Percentiles rank a stretch among this genome's conserved stretches.
phyloP scores from a whole-genome alignment of 2,329 filamentous ascomycete genomes.

The Graphilbum fragrans region DNA sequence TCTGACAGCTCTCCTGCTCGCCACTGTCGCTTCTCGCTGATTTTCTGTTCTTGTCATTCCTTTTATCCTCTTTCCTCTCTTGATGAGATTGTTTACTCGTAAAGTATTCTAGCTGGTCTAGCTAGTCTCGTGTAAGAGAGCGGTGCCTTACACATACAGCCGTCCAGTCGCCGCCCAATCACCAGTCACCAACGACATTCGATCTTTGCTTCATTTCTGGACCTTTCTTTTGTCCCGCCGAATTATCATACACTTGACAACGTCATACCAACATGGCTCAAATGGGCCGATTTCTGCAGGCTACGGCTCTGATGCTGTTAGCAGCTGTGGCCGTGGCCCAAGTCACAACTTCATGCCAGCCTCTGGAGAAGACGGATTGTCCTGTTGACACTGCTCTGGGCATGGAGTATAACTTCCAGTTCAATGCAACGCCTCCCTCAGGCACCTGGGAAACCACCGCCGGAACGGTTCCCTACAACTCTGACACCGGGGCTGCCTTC shows the following conservation, averaged over 20 bases:
- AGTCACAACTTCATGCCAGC: slow-evolving; percentile 67
- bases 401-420: slow-evolving; percentile 47
- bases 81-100: too few species aligned
- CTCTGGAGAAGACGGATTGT: slow-evolving; percentile 55
- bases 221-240: neutral
- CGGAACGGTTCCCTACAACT: slow-evolving; percentile 49
- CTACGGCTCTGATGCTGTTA: slow-evolving; percentile 24
- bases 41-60: too few species aligned
- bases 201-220: neutral
- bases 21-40: too few species aligned
- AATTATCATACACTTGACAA: too few species aligned
- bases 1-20: too few species aligned
- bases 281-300: neutral
- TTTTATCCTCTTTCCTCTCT: too few species aligned
- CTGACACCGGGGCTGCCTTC: slow-evolving; percentile 53
- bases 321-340: slow-evolving; percentile 45
- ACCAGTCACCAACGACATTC: too few species aligned
- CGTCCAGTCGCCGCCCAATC: too few species aligned
- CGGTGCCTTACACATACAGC: too few species aligned
- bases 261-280: too few species aligned
- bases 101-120: too few species aligned
- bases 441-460: slow-evolving; percentile 58
- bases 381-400: slow-evolving; percentile 60
- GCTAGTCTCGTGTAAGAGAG: too few species aligned
- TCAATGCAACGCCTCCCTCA: slow-evolving; percentile 44